Evolutionary conservation across 2,329 filamentous ascomycete species (phyloP), one percentile per base, ranked within the genome.

Genomic region (Aspergillus carbonarius): DNA sequence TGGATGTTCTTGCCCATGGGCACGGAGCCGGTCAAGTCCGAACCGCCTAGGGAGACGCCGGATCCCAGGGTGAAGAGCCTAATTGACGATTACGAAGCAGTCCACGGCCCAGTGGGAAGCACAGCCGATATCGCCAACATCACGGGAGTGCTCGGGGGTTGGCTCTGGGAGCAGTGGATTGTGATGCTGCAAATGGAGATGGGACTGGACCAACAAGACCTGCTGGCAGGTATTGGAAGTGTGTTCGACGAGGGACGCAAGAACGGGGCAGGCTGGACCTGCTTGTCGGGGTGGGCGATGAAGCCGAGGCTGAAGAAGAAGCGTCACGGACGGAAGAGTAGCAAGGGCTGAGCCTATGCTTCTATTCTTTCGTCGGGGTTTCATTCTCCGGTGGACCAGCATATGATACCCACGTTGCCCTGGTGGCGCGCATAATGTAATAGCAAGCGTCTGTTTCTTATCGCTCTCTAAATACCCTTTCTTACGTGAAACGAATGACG

Each of bases 81-180:
- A 49, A 68, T 73, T 44, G 69, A 72, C 49, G 81, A 83, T 64
- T 80, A 86, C 64, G 87, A 91, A 62, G 87, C 88, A 17, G 79
- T 79, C 6, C 77, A 78, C 17, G 79, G 79, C 1, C 78, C 79
- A 1, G 70, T 81, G n/a, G 90, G 90, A 7, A 89, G 84, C 67
- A 92, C 89, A 0, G 85, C 87, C 51, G 85, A 87, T 70, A 85
- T 88, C 13, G 90, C 91, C 1, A 87, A 85, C 66, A 81, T 96
- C 64, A 89, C 90, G 12, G 93, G 93, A 18, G 78, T 98, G 40
- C 86, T 93, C 0, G 95, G 92, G 4, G 88, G 89, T 25, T 95
- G 92, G 88, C 88, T 88, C 73, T 99, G 93, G 93, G 95, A 99
- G 83, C 90, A 91, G 73, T 99, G 95, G 95, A 84, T 98, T 74